Base-by-base conservation (phyloP, 2,329 filamentous ascomycete species). In the Scleromitrula shiraiana region DNA sequence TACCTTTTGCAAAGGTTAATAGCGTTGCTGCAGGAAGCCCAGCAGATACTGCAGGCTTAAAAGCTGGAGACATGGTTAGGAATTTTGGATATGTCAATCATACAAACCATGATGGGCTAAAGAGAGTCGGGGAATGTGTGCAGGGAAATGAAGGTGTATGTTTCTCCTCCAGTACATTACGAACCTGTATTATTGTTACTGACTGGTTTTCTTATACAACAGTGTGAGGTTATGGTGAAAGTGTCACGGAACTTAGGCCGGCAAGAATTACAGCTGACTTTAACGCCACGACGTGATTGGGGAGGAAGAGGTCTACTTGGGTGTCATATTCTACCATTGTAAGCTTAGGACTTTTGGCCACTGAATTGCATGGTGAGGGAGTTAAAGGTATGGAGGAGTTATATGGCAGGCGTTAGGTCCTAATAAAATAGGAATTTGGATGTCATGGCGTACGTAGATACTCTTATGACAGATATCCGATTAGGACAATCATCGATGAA, bases 1-100 rank as follows among this genome's bases (percentile, higher is more conserved):
- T 74, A 38, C 80, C 85, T 0, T 98, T 98, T 65, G 93, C 93
- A 26, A 93, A 81, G 64, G 87, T 98, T 57, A 95, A 95, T 63
- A 85, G 77, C 45, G 85, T 98, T 8, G 81, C 83, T 29, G 67
- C 77, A 17, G 77, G 76, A 44, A 93, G 91, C 60, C 93, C 93
- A 10, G 93, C 93, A 8, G 84, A 86, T 29, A 70, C 76, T 45
- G 90, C 93, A 22, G 93, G 93, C 2, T 70, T 98, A 56, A 83
- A 82, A 65, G 69, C 77, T 2, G 90, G 87, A 20, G 93, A 98
- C 67, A 74, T 80, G 62, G 84, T 98, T 56, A 81, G 84, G 51
- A 83, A 77, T 60, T 96, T 98, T 70, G 93, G 91, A 53, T 82
- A 80, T 58, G 87, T 90, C 35, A 88, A 91, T 62, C 82, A 76